phyloP scores from a whole-genome alignment of 2,329 filamentous ascomycete species.

The Tolypocladium paradoxum region DNA sequence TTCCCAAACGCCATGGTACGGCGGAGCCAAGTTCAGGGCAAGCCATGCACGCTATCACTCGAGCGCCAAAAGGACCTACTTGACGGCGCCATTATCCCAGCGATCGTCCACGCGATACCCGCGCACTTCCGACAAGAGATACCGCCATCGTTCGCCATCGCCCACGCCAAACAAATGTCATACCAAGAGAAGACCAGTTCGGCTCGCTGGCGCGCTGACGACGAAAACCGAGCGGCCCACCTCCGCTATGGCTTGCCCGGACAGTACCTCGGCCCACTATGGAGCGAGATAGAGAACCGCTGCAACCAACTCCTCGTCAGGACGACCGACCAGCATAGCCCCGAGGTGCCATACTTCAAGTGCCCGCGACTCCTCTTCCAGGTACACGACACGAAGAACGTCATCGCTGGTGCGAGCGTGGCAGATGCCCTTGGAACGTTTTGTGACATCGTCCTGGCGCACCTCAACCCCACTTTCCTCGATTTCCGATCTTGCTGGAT shows the following conservation, averaged over 20 bases:
- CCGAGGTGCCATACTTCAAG: neutral
- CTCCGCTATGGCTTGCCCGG: too few species aligned
- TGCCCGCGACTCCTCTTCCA: neutral
- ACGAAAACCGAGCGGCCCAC: too few species aligned
- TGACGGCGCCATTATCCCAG: slow-evolving; percentile 2
- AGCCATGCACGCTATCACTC: slow-evolving; percentile 1
- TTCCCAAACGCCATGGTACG: slow-evolving; percentile 2
- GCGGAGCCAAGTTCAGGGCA: neutral
- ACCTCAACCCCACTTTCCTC: neutral
- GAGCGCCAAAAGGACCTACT: slow-evolving; percentile 1
- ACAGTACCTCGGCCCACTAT: too few species aligned
- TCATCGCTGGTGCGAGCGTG: neutral
- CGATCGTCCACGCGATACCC: too few species aligned
- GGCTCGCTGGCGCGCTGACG: too few species aligned
- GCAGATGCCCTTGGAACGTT: neutral
- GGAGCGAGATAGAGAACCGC: too few species aligned
- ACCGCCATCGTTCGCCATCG: neutral
- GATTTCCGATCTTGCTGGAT: neutral
- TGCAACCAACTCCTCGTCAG: too few species aligned
- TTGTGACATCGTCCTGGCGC: neutral
- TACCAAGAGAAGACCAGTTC: too few species aligned
- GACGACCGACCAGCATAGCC: too few species aligned
- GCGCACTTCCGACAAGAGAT: neutral
- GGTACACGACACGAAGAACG: neutral
- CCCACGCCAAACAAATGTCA: neutral